Evolutionary conservation across 1,284 basidiomycete species (phyloP).

Genomic region (Spongispora temasekensis): DNA sequence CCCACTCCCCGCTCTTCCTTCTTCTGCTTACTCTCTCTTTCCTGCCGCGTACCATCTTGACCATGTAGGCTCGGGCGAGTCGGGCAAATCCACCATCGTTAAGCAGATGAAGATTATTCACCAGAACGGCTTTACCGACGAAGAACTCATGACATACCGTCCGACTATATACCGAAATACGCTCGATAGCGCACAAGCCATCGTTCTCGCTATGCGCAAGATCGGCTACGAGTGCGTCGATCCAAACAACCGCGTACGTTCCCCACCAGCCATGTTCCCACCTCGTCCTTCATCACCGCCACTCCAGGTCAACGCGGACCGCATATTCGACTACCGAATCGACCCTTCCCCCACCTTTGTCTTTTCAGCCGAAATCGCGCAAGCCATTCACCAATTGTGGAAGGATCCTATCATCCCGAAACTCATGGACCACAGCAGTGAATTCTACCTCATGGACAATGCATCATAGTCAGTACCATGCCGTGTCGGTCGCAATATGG

Average conservation of each 20-base stretch:
- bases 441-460: constrained; percentile 97
- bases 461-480: constrained; percentile 75
- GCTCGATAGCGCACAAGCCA: constrained; percentile 86
- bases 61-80: constrained; percentile 59
- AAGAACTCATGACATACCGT: constrained; percentile 81
- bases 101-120: constrained; percentile 99
- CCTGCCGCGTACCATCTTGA: neutral
- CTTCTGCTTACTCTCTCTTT: neutral
- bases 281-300: neutral
- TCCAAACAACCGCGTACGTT: constrained; percentile 67
- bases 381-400: constrained; percentile 85
- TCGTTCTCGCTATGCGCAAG: constrained; percentile 89
- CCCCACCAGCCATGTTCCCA: neutral
- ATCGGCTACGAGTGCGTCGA: constrained; percentile 83
- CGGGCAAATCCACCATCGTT: constrained; percentile 94
- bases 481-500: too few species aligned
- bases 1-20: neutral
- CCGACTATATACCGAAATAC: constrained; percentile 86
- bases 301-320: constrained; percentile 55
- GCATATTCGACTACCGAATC: constrained; percentile 58
- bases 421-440: constrained; percentile 84
- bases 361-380: constrained; percentile 68
- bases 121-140: constrained; percentile 85
- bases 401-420: constrained; percentile 86
- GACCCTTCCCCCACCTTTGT: constrained; percentile 42